Evolutionary conservation across 1,139 yeast genomes (phyloP).

Genomic region (Diutina ranongensis): DNA sequence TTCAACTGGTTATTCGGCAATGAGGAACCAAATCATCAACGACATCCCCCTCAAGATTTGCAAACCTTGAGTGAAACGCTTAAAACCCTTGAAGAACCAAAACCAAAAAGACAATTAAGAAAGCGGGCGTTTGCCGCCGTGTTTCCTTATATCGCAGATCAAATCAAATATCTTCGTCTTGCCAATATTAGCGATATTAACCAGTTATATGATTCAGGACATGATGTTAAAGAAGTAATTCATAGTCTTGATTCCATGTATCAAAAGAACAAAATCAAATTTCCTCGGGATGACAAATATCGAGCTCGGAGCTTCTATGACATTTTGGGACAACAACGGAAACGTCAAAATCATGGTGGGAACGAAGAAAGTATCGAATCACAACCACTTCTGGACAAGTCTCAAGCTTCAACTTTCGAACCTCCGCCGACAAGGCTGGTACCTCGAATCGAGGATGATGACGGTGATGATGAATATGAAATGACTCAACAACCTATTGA

Average conservation of each 20-base stretch:
- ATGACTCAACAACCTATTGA: not conserved
- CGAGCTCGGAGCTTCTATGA: conserved; percentile 28
- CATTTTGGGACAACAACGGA: conserved; percentile 16
- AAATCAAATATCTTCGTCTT: conserved; percentile 34
- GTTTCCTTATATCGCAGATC: conserved; percentile 38
- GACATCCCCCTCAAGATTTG: too few species aligned
- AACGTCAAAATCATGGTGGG: not conserved
- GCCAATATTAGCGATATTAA: conserved; percentile 25
- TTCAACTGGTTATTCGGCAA: too few species aligned
- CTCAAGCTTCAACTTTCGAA: too few species aligned
- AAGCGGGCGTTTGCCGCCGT: conserved; percentile 35
- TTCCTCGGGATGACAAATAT: conserved; percentile 31
- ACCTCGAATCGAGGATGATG: conserved; percentile 8
- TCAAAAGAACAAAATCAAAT: conserved; percentile 18
- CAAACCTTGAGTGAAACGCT: too few species aligned
- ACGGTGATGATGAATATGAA: conserved; percentile 11
- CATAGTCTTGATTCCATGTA: conserved; percentile 27
- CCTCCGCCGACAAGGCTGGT: not conserved
- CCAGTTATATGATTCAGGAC: conserved; percentile 25
- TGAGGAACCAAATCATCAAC: too few species aligned
- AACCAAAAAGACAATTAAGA: conserved; percentile 32
- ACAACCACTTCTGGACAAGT: not conserved
- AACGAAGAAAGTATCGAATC: not conserved
- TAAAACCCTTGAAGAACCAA: not conserved
- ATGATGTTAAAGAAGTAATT: conserved; percentile 24